Evolutionary conservation across 148 eudicot species (phyloP).

Genomic region (Beta vulgaris): DNA sequence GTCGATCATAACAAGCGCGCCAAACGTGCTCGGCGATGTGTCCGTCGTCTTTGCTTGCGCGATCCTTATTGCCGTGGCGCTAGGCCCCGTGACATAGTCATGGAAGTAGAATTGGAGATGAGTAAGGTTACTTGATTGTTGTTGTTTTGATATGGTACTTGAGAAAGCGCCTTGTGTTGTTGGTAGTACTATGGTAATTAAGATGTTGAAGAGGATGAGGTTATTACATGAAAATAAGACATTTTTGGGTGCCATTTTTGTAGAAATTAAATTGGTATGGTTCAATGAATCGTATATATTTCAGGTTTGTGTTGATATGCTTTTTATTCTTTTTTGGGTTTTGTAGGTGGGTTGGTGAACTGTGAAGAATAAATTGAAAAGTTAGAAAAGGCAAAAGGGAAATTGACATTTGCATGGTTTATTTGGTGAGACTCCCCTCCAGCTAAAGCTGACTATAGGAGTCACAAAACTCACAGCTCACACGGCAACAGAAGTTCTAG

Average conservation of each 20-base stretch:
- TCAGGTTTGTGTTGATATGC: not conserved
- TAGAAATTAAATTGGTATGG: not conserved
- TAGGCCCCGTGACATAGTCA: conserved; percentile 33
- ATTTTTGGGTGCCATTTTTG: conserved; percentile 13
- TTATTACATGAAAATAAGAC: not conserved
- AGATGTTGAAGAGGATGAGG: not conserved
- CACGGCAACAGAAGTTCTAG: not conserved
- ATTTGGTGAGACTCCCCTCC: conserved; percentile 16
- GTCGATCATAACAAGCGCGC: conserved; percentile 34
- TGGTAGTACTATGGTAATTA: not conserved
- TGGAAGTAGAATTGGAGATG: conserved; percentile 44
- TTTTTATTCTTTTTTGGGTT: not conserved
- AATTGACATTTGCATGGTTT: conserved; percentile 1
- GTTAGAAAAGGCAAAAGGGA: no score
- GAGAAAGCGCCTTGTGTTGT: conserved; percentile 16
- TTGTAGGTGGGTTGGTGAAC: conserved; percentile 26
- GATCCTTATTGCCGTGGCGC: conserved; percentile 26
- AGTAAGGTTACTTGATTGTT: conserved; percentile 21
- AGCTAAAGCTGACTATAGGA: conserved; percentile 2
- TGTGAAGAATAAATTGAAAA: not conserved
- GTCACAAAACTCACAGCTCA: not conserved
- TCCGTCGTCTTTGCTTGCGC: conserved; percentile 26
- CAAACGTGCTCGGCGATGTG: conserved; percentile 19
- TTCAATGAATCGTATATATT: not conserved
- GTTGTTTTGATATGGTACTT: conserved; percentile 7